Evolutionary conservation across 2,329 filamentous ascomycete genomes (phyloP).

Genomic region (Delphinella strobiligena): DNA sequence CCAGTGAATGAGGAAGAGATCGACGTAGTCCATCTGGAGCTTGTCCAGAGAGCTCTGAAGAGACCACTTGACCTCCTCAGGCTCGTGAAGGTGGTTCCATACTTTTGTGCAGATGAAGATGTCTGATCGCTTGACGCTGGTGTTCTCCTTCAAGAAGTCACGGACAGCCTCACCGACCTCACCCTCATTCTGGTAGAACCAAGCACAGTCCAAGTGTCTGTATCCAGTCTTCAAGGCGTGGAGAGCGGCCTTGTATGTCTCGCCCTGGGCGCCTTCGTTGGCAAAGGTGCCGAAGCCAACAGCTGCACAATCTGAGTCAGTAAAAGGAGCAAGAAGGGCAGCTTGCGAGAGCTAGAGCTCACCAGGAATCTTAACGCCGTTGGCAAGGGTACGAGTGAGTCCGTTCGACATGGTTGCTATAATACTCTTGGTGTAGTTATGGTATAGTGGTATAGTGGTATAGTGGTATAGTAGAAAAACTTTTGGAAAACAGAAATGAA

Average conservation of each 20-base stretch:
- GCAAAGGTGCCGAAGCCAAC: constrained; percentile 56
- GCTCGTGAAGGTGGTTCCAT: constrained; percentile 39
- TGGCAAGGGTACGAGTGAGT: constrained; percentile 41
- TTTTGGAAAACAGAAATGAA: constrained; percentile 4
- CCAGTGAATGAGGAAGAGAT: constrained; percentile 29
- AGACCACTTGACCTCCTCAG: constrained; percentile 23
- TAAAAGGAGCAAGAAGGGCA: background rate
- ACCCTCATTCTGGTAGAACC: constrained; percentile 42
- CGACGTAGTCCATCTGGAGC: constrained; percentile 22
- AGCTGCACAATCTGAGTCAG: constrained; percentile 18
- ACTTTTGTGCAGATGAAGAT: constrained; percentile 42
- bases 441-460: constrained; percentile 1
- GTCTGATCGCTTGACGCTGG: constrained; percentile 36
- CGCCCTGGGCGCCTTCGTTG: constrained; percentile 50
- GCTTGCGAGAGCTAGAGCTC: background rate
- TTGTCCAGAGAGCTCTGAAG: constrained; percentile 22
- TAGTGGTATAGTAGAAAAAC: background rate
- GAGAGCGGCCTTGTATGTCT: constrained; percentile 43
- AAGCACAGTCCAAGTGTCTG: constrained; percentile 44
- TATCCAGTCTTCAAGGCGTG: constrained; percentile 41
- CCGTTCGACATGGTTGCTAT: constrained; percentile 41
- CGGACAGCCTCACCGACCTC: constrained; percentile 40
- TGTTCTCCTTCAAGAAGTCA: constrained; percentile 41
- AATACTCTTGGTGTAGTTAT: constrained; percentile 1
- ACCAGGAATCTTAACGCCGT: constrained; percentile 46